Conservation (phyloP, 805 yeast species). For the Myxozyma vanderwaltii region DNA sequence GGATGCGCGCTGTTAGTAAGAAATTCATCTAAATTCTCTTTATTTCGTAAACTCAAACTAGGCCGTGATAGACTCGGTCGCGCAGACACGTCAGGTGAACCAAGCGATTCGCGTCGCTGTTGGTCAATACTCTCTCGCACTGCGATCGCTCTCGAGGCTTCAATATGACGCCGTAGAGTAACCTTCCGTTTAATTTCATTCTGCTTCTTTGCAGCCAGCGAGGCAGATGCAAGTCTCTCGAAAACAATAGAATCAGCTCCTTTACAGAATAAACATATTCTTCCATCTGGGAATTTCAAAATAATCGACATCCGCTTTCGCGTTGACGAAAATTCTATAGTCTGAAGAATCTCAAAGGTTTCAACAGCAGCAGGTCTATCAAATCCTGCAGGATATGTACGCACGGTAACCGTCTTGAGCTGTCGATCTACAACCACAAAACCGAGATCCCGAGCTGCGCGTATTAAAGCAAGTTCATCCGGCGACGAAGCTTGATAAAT, state of each 20-base stretch:
- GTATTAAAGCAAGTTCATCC: constrained; percentile 89
- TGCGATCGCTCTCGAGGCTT: constrained; percentile 64
- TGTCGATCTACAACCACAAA: constrained; percentile 75
- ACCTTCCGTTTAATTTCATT: constrained; percentile 62
- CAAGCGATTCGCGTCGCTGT: constrained; percentile 7
- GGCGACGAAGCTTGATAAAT: constrained; percentile 95
- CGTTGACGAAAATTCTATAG: constrained; percentile 80
- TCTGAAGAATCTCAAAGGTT: constrained; percentile 70
- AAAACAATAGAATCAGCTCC: constrained; percentile 94
- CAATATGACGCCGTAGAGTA: constrained; percentile 66
- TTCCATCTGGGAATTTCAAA: constrained; percentile 71
- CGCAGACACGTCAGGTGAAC: constrained; percentile 3
- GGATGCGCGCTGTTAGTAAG: constrained; percentile 35
- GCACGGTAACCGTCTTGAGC: constrained; percentile 60
- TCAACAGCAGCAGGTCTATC: constrained; percentile 65
- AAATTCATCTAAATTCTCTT: constrained; percentile 38
- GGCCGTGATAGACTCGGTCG: constrained; percentile 45
- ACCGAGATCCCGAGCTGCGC: constrained; percentile 95
- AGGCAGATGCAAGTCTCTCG: constrained; percentile 64
- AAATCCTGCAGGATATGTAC: constrained; percentile 83
- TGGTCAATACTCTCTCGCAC: constrained; percentile 55
- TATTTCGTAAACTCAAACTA: constrained; percentile 37
- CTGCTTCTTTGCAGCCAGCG: constrained; percentile 63
- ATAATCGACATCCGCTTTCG: constrained; percentile 95
- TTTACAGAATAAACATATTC: constrained; percentile 79